Evolutionary conservation across 495 filamentous ascomycete species (phyloP), one percentile per base, ranked within the genome.

Genomic region (Pseudotulostoma volvatum): DNA sequence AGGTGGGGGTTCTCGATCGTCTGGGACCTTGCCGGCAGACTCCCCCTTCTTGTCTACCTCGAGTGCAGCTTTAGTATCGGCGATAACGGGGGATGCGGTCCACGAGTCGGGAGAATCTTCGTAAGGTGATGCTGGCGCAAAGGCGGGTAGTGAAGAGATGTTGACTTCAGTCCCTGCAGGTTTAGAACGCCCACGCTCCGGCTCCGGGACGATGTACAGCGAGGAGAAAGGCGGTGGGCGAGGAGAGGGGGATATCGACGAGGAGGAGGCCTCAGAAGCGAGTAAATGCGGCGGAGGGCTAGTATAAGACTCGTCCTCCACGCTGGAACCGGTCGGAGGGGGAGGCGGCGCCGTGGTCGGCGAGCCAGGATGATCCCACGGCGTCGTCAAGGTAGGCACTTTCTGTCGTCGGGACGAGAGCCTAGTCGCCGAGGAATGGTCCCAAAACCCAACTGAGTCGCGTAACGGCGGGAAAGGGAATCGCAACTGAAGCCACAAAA

Each of bases 1-100:
- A 34, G 90, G 90, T 44, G 90, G 90, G 15, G 90, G 90, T 61
- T 93, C 86, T 55, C 71, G 70, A 53, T 93, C 81, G 61, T 93
- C 85, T 46, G 81, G 64, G 44, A 70, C 73, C 52, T 79, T 79
- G 37, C 68, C 71, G 23, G 68, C 63, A 7, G 71, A 67, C 40
- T 81, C 77, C 42, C 77, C 74, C 61, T 93, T 93, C 45, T 70
- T 75, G 51, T 93, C 84, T 38, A 64, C 68, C 3, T 79, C 77
- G 48, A 90, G 76, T 20, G 77, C 82, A 45, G 79, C 77, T 63
- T 93, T 90, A 51, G 83, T 85, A 46, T 90, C 84, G 39, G 75
- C 77, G 52, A 81, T 70, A 45, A 73, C 60, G 43, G 53, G 70
- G 56, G 68, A 64, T 34, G 56, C 57, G 46, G 56, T 50, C 40